phyloP scores from a whole-genome alignment of 805 yeast species.

The Metschnikowia baotianmanensis region DNA sequence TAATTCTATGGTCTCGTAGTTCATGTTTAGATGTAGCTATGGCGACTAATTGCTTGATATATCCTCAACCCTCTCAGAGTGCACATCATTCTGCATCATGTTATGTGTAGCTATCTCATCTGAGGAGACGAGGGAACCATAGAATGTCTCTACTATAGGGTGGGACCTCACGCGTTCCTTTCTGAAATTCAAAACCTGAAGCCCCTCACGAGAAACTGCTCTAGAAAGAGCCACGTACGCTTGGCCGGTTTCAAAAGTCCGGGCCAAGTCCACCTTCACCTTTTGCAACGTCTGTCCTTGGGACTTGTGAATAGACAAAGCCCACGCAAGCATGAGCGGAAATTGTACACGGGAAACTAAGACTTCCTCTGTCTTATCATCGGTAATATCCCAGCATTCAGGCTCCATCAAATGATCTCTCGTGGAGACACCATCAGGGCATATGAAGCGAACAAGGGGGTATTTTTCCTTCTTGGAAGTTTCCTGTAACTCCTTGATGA shows the following conservation, averaged over 20 bases:
- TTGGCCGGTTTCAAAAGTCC: conserved; percentile 77
- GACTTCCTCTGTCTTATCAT: conserved; percentile 58
- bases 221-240: conserved; percentile 81
- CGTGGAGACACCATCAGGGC: conserved; percentile 63
- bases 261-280: conserved; percentile 64
- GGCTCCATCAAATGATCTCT: conserved; percentile 78
- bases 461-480: conserved; percentile 47
- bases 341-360: conserved; percentile 52
- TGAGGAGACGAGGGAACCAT: conserved; percentile 27
- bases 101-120: conserved; percentile 12
- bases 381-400: conserved; percentile 79
- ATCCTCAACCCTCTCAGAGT: not conserved
- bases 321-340: conserved; percentile 78
- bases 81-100: not conserved
- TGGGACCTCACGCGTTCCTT: conserved; percentile 17
- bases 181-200: conserved; percentile 20
- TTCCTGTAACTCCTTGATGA: conserved; percentile 42
- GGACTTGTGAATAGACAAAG: conserved; percentile 78
- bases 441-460: conserved; percentile 77
- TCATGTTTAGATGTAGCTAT: no score
- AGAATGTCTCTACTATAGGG: conserved; percentile 15
- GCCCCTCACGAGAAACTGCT: conserved; percentile 40
- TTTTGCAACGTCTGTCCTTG: conserved; percentile 81
- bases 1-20: no score
- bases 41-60: not conserved